Evolutionary conservation across 768 basidiomycete genomes (phyloP).

Genomic region (Termitomyces sp.): DNA sequence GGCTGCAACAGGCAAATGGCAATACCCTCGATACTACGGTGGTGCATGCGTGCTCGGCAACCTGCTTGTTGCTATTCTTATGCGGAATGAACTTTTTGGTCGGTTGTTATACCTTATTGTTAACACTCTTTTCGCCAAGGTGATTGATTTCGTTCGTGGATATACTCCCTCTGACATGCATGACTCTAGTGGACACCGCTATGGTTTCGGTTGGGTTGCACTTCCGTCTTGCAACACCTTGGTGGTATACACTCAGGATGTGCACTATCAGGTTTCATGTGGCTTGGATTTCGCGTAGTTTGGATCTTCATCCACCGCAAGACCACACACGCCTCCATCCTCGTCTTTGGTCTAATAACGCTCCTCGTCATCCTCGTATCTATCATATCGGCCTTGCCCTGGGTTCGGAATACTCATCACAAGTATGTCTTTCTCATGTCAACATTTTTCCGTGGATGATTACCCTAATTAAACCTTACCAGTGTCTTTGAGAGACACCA

Average conservation of each 20-base stretch:
- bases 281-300: constrained; percentile 63
- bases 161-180: constrained; percentile 1
- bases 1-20: constrained; percentile 60
- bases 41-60: constrained; percentile 76
- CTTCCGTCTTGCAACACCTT: constrained; percentile 70
- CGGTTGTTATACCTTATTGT: constrained; percentile 68
- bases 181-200: constrained; percentile 39
- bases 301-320: constrained; percentile 46
- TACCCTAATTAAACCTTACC: background rate
- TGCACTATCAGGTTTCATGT: constrained; percentile 66
- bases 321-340: constrained; percentile 47
- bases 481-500: constrained; percentile 82
- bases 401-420: constrained; percentile 78
- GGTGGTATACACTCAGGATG: constrained; percentile 86
- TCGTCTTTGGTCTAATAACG: constrained; percentile 60
- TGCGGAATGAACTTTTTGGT: constrained; percentile 81
- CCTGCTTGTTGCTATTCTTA: constrained; percentile 63
- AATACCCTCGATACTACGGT: constrained; percentile 59
- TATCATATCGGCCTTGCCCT: constrained; percentile 66
- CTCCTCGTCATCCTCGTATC: constrained; percentile 55
- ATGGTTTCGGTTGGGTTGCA: constrained; percentile 61
- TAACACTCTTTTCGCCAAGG: constrained; percentile 79
- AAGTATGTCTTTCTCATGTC: constrained; percentile 40
- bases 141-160: constrained; percentile 18
- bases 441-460: constrained; percentile 1